Conservation (phyloP, 2,329 filamentous ascomycete genomes). For the Teratosphaeria pseudoeucalypti region DNA sequence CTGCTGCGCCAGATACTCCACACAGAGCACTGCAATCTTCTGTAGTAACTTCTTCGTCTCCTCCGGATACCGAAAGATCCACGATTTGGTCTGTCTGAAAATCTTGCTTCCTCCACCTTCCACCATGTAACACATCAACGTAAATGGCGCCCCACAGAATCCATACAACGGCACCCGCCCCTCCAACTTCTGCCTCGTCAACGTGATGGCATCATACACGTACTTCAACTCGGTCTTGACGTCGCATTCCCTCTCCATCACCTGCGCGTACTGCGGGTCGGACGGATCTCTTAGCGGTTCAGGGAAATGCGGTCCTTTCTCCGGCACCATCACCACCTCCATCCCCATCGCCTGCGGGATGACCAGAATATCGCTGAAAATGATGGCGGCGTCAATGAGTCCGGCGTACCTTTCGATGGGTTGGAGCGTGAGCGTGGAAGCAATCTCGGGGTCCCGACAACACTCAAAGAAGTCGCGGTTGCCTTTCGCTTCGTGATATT, state of each 20-base stretch:
- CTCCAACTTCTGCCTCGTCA: conserved; percentile 77
- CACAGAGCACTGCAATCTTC: conserved; percentile 89
- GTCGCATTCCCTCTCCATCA: conserved; percentile 70
- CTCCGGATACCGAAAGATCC: conserved; percentile 82
- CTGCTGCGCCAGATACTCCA: conserved; percentile 86
- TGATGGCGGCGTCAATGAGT: conserved; percentile 91
- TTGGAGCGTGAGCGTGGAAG: conserved; percentile 86
- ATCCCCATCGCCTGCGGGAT: conserved; percentile 98
- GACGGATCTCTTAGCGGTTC: conserved; percentile 67
- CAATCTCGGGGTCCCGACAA: conserved; percentile 85
- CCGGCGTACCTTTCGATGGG: conserved; percentile 85
- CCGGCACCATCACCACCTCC: conserved; percentile 96
- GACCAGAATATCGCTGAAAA: conserved; percentile 97
- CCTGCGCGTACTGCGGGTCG: conserved; percentile 70
- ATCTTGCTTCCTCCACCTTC: conserved; percentile 94
- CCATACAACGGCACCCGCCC: conserved; percentile 88
- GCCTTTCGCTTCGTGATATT: conserved; percentile 94
- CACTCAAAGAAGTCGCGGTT: conserved; percentile 92
- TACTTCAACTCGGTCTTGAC: conserved; percentile 79
- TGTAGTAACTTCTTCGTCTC: conserved; percentile 72
- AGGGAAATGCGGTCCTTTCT: conserved; percentile 92
- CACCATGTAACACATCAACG: conserved; percentile 96
- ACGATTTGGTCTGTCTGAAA: conserved; percentile 89
- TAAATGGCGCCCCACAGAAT: conserved; percentile 96
- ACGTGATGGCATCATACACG: conserved; percentile 88